These are phyloP conservation scores for Populus nigra DNA, from an alignment of 345 rosid species.

Conservation along the genomic window DNA sequence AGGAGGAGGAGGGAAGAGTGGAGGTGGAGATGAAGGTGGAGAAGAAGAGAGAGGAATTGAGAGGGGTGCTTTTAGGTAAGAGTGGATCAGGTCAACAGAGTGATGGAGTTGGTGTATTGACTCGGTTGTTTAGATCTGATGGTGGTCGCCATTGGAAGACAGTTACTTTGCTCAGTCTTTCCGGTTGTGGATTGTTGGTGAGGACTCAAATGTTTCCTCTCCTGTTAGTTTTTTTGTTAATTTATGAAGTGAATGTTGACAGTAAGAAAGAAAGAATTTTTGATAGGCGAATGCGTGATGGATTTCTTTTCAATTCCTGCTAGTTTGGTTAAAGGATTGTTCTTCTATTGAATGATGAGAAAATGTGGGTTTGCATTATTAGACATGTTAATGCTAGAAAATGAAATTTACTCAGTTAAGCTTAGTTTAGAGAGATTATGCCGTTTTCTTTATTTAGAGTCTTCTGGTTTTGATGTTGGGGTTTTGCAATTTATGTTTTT, in stretches of 20 bases:
- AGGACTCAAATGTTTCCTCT: slow-evolving; percentile 1
- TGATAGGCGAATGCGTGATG: background rate
- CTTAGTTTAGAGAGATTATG: background rate
- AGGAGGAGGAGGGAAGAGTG: slow-evolving; percentile 39
- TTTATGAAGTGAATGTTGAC: background rate
- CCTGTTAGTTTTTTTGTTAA: background rate
- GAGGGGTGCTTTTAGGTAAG: slow-evolving; percentile 64
- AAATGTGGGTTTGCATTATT: background rate
- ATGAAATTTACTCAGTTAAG: background rate
- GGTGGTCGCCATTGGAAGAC: slow-evolving; percentile 82
- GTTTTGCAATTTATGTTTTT: too few species aligned
- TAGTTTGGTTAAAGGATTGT: background rate
- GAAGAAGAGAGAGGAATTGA: slow-evolving; percentile 76
- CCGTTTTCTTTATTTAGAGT: background rate
- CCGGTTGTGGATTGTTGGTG: slow-evolving; percentile 65
- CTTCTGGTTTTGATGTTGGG: background rate
- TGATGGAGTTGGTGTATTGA: slow-evolving; percentile 77
- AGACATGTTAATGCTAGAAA: background rate
- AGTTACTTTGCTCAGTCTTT: slow-evolving; percentile 69
- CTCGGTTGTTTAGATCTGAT: slow-evolving; percentile 63
- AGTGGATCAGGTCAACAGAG: slow-evolving; percentile 80
- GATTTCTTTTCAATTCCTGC: background rate
- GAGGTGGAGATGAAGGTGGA: slow-evolving; percentile 71
- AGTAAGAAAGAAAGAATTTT: background rate
- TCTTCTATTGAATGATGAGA: background rate